Base-by-base conservation (phyloP, 2,329 filamentous ascomycete genomes). In the Setomelanomma holmii region DNA sequence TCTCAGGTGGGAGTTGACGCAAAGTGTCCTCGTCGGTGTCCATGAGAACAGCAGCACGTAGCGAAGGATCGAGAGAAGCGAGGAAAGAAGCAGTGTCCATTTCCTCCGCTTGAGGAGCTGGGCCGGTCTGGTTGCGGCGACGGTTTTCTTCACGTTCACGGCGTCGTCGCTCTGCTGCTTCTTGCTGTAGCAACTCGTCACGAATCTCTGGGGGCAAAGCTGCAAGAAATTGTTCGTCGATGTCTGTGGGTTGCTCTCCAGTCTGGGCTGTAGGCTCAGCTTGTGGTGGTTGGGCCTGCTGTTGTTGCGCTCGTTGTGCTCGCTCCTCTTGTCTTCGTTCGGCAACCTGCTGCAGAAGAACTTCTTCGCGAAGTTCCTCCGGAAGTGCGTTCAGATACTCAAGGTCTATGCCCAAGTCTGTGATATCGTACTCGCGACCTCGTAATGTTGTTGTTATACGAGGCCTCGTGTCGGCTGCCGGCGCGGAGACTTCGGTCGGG, bases 381-480 rank as follows among this genome's bases (percentile, higher is more conserved):
- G 95, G 95, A n/a, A 99, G 79, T n/a, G 93, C 96, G 53, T 95
- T 91, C 5, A 99, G 85, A 75, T 97, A 99, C 50, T 96, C 93
- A 14, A 89, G 85, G 70, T 99, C 95, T 64, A 99, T 98, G 42
- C 93, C 93, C 56, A 99, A 83, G 55, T 91, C 90, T 0, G 95
- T 99, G 42, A 99, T 95, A 72, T 99, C 95, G 46, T 96, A 85
- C 66, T 95, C 87, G 58, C 90, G 89, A 21, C 93, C 93, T 54
- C 93, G 83, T 47, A 99, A 92, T 1, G 85, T 93, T 14, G 91
- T 96, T 64, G 88, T 88, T 23, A 96, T 84, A 41, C 93, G 88
- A 46, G 70, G 55, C n/a, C 55, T 53, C 38, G 60, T 49, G 50
- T 68, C 61, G 19, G 61, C 45, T 47, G 75, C 72, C 24, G 67